Conservation (phyloP, 1,284 basidiomycete genomes). For the Mrakiaceae sp. region DNA sequence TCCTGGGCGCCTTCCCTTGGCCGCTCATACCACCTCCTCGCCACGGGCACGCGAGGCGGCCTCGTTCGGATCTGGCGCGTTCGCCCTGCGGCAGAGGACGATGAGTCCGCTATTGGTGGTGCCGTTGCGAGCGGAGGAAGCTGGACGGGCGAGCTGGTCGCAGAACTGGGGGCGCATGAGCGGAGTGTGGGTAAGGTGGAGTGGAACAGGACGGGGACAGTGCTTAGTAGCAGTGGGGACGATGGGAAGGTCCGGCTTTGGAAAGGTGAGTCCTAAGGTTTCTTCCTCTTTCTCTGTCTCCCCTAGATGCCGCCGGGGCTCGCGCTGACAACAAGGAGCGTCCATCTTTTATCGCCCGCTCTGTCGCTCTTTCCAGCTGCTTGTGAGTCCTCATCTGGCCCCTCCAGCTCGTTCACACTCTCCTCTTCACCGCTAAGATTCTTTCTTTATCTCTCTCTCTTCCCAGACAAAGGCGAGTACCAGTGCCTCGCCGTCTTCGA, state of each 20-base stretch:
- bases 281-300: neutral
- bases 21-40: conserved; percentile 78
- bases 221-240: conserved; percentile 76
- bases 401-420: neutral
- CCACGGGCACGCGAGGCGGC: conserved; percentile 75
- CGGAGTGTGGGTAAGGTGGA: conserved; percentile 39
- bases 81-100: conserved; percentile 40
- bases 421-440: neutral
- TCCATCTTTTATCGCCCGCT: neutral
- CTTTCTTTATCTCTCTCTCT: neutral
- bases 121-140: no score
- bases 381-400: neutral
- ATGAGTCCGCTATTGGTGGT: neutral
- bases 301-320: neutral
- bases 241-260: conserved; percentile 78
- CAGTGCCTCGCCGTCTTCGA: conserved; percentile 5
- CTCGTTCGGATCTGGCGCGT: conserved; percentile 75
- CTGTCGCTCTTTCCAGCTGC: neutral
- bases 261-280: conserved; percentile 45
- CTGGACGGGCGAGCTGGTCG: neutral
- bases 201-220: conserved; percentile 51
- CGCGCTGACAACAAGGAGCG: neutral
- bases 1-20: conserved; percentile 88
- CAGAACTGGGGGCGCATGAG: no score
- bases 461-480: neutral